A percentile compares a stretch with the other conserved stretches of the same genome.
phyloP scores from a whole-genome alignment of 257 asterid genomes.

The Schizonepeta tenuifolia region DNA sequence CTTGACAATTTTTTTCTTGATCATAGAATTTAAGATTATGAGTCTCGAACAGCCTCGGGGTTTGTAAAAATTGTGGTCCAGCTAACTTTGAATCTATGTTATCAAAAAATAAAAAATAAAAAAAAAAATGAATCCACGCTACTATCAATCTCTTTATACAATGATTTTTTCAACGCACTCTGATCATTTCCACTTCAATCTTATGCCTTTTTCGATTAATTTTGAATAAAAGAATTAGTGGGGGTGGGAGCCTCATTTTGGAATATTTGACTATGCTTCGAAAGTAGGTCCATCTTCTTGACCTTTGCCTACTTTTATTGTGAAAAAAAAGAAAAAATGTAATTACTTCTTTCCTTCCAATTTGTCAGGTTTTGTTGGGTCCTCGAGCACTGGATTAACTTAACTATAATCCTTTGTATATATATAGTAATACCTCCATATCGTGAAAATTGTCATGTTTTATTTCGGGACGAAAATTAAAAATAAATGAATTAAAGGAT shows the following conservation, averaged over 20 bases:
- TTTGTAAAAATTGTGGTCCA: constrained; percentile 18
- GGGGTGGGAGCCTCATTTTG: constrained; percentile 32
- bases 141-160: constrained; percentile 14
- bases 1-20: background rate
- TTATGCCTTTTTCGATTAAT: background rate
- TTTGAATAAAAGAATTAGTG: constrained; percentile 3
- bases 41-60: background rate
- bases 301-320: constrained; percentile 24
- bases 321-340: constrained; percentile 3
- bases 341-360: constrained; percentile 4
- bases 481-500: no score
- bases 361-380: constrained; percentile 24
- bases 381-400: constrained; percentile 16
- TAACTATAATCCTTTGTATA: no score
- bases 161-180: constrained; percentile 27
- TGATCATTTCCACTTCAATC: background rate
- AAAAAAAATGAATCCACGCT: no score
- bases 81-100: constrained; percentile 30
- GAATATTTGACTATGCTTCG: constrained; percentile 13
- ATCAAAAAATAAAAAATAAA: no score
- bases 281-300: constrained; percentile 28
- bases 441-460: no score
- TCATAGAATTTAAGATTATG: background rate
- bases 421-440: no score
- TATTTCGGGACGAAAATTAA: no score